These are phyloP conservation scores for Mucor indicus DNA, from an alignment of 371 early-diverging fungal genomes.

Conservation along the genomic window DNA sequence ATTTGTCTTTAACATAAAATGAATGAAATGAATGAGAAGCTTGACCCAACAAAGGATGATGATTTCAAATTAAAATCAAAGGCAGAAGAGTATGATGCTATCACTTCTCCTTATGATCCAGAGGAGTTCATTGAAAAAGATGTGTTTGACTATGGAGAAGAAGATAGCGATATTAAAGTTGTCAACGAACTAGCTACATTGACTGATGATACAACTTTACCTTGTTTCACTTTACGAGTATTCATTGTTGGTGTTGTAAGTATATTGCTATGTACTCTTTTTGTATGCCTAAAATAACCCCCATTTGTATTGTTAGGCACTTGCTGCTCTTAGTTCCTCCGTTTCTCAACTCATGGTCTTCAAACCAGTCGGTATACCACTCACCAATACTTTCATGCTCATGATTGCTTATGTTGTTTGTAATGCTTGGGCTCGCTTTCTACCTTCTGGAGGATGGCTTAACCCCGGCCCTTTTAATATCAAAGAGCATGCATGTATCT, in stretches of 20 bases:
- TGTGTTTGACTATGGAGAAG: slow-evolving; percentile 5
- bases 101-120: too few species aligned
- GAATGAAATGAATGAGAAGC: too few species aligned
- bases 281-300: background rate
- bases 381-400: slow-evolving; percentile 42
- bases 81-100: too few species aligned
- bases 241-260: slow-evolving; percentile 32
- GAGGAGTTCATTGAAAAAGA: too few species aligned
- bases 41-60: too few species aligned
- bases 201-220: slow-evolving; percentile 32
- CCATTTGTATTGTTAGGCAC: slow-evolving; percentile 12
- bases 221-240: slow-evolving; percentile 28
- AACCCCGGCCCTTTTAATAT: slow-evolving; percentile 48
- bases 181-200: slow-evolving; percentile 35
- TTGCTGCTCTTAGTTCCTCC: slow-evolving; percentile 37
- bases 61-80: too few species aligned
- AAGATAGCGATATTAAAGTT: slow-evolving; percentile 26
- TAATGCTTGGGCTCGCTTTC: slow-evolving; percentile 24
- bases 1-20: too few species aligned
- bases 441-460: slow-evolving; percentile 30
- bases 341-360: slow-evolving; percentile 41
- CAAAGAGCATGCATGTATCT: slow-evolving; percentile 43
- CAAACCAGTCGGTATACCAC: slow-evolving; percentile 38
- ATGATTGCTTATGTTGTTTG: slow-evolving; percentile 41
- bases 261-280: background rate